A percentile compares a stretch with the other conserved stretches of the same genome.
Conservation (phyloP, 495 filamentous ascomycete species). For the Trichoderma virens region DNA sequence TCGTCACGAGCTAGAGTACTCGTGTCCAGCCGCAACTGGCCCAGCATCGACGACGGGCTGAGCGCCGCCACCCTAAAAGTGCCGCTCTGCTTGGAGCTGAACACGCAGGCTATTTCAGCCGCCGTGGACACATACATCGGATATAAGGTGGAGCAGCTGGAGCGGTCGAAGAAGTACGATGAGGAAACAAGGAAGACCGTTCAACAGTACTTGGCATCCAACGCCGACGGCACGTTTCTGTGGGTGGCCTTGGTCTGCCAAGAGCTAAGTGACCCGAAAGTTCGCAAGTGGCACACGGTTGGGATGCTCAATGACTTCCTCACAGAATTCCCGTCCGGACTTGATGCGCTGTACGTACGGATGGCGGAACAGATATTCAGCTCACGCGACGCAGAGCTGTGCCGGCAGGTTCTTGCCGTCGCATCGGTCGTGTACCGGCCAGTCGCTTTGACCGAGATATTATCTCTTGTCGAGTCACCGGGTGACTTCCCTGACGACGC, state of each 20-base stretch:
- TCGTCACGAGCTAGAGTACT: neutral
- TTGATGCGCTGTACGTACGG: constrained; percentile 14
- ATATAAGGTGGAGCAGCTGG: neutral
- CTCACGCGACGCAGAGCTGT: neutral
- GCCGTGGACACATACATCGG: neutral
- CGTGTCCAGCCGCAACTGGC: too few species aligned
- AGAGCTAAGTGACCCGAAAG: neutral
- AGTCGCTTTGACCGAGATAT: constrained; percentile 14
- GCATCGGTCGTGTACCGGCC: constrained; percentile 14
- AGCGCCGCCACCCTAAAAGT: too few species aligned
- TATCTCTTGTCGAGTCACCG: constrained; percentile 5
- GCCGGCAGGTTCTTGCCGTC: constrained; percentile 14
- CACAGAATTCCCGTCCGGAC: constrained; percentile 12
- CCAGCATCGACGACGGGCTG: too few species aligned
- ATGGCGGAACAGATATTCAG: constrained; percentile 14
- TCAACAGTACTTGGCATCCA: constrained; percentile 14
- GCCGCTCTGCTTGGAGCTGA: too few species aligned
- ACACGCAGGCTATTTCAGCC: too few species aligned
- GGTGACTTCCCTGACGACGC: neutral
- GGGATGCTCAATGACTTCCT: neutral
- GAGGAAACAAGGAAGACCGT: neutral
- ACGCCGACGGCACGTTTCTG: constrained; percentile 22
- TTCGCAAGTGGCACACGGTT: neutral
- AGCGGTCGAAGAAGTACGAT: neutral
- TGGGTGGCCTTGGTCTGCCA: constrained; percentile 25